A percentile compares a stretch with the other conserved stretches of the same genome.
These are phyloP conservation scores for Brassica carinata DNA, from an alignment of 345 rosid genomes.

Conservation along the genomic window DNA sequence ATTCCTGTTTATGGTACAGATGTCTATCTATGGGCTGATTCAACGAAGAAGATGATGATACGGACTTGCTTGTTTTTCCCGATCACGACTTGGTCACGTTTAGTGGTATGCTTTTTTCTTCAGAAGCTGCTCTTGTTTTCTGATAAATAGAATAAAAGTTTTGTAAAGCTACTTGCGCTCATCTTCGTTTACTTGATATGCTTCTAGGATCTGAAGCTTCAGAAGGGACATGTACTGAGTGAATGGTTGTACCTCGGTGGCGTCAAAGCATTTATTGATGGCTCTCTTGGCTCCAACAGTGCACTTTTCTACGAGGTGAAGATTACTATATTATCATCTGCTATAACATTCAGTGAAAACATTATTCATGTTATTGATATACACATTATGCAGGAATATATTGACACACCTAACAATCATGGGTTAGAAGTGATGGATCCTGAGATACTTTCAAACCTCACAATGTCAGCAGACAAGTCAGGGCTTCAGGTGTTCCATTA, in stretches of 20 bases:
- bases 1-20: conserved; percentile 48
- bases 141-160: background rate
- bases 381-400: conserved; percentile 55
- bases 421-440: conserved; percentile 67
- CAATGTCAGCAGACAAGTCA: conserved; percentile 64
- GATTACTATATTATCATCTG: conserved; percentile 1
- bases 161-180: background rate
- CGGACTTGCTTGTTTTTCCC: conserved; percentile 92
- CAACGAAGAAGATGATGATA: conserved; percentile 70
- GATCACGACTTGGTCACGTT: conserved; percentile 67
- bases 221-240: conserved; percentile 55
- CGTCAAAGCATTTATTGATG: conserved; percentile 92
- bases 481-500: conserved; percentile 72
- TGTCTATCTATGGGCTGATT: conserved; percentile 87
- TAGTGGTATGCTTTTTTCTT: conserved; percentile 56
- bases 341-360: background rate
- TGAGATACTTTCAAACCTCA: conserved; percentile 66
- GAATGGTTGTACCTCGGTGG: conserved; percentile 86
- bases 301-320: conserved; percentile 89
- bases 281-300: conserved; percentile 84
- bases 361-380: background rate
- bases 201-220: conserved; percentile 56
- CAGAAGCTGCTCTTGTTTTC: background rate
- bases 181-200: background rate
- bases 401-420: conserved; percentile 63